phyloP scores from a whole-genome alignment of 768 basidiomycete species.

The Phlegmacium glaucopus region DNA sequence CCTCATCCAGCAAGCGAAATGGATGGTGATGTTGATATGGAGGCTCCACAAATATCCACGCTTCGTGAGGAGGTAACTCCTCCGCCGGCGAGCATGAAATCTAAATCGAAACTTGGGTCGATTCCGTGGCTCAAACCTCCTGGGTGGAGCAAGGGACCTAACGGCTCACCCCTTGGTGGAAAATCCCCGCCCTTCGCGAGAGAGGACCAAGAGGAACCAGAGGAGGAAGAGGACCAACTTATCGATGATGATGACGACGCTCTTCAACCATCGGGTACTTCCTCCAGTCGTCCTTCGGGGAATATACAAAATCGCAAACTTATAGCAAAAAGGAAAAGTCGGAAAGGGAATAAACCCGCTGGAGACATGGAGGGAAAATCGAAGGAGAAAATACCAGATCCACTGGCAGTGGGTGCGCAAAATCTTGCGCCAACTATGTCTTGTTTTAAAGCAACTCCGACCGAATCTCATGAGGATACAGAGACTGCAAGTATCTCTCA shows the following conservation, averaged over 20 bases:
- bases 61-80: conserved; percentile 71
- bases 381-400: conserved; percentile 37
- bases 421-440: conserved; percentile 38
- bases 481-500: conserved; percentile 23
- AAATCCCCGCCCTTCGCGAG: conserved; percentile 9
- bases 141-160: too few relatives aligned
- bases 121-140: too few relatives aligned
- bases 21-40: conserved; percentile 61
- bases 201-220: conserved; percentile 54
- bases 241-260: conserved; percentile 48
- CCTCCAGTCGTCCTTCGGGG: conserved; percentile 27
- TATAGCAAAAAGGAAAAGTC: conserved; percentile 47
- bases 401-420: conserved; percentile 32
- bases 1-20: conserved; percentile 26
- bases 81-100: conserved; percentile 36
- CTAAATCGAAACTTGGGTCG: too few relatives aligned
- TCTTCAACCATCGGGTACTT: conserved; percentile 22
- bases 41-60: conserved; percentile 80
- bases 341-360: conserved; percentile 47
- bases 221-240: conserved; percentile 76
- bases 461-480: conserved; percentile 35
- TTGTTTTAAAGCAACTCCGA: conserved; percentile 37
- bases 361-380: conserved; percentile 45
- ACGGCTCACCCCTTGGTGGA: too few relatives aligned
- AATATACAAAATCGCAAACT: conserved; percentile 47